Conservation (phyloP, 192 early-diverging fungal genomes). For the Podila minutissima region DNA sequence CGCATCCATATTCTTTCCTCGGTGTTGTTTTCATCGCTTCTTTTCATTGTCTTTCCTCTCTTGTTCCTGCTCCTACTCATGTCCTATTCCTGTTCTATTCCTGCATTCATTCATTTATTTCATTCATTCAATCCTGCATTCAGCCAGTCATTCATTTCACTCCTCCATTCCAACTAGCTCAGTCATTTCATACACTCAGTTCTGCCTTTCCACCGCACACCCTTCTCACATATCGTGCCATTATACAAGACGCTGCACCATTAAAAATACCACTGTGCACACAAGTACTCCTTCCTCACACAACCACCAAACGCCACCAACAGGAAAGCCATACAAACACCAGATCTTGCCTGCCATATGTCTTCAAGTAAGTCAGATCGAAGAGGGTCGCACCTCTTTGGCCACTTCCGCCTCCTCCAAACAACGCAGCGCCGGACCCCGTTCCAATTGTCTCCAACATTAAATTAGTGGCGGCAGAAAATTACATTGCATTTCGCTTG, state of each 20-base stretch:
- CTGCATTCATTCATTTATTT: not conserved
- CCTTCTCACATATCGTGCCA: too few relatives aligned
- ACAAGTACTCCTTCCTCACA: conserved; percentile 2
- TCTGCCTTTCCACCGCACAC: conserved; percentile 64
- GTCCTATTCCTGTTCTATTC: conserved; percentile 63
- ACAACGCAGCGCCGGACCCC: too few relatives aligned
- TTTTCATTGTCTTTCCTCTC: conserved; percentile 24
- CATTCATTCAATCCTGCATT: not conserved
- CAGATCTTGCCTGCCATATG: not conserved
- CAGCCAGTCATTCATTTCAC: not conserved
- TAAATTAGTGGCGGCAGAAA: too few relatives aligned
- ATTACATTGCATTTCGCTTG: too few relatives aligned
- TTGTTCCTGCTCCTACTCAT: conserved; percentile 53
- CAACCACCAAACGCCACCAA: not conserved
- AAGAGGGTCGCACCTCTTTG: not conserved
- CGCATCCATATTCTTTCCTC: not conserved
- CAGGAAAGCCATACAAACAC: too few relatives aligned
- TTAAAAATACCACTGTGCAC: not conserved
- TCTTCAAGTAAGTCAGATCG: not conserved
- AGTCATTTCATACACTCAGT: conserved; percentile 64
- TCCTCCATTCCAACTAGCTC: not conserved
- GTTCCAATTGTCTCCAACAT: too few relatives aligned
- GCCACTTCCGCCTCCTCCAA: not conserved
- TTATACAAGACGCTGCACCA: conserved; percentile 32
- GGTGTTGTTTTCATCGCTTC: conserved; percentile 50